Evolutionary conservation across 352 stramenopile genomes (phyloP), one percentile per base, ranked within the genome.

Genomic region (Pythium plurisporium): DNA sequence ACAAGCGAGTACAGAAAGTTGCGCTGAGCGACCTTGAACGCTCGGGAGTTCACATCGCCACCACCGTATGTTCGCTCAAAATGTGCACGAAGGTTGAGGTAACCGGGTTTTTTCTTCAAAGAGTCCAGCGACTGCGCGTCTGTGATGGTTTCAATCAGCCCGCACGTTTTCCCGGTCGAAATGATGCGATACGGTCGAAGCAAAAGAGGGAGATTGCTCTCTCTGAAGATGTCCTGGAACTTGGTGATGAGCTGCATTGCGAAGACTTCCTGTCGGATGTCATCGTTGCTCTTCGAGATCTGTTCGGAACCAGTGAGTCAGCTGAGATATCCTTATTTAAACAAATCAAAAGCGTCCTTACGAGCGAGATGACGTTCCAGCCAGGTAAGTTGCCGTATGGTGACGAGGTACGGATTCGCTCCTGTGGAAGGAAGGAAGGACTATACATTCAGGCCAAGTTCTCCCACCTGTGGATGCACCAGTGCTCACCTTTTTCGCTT

Each of bases 241-340:
- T 97, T 84, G 44, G 71, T 73, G 59, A 99, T 98, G 1, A 99
- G 70, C 67, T 99, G 95, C 75, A 98, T 91, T 1, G 96, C 93
- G 57, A 99, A 96, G 26, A 97, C 89, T 70, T 99, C 96, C 67
- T 99, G 97, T 19, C 96, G 79, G 27, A 99, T 71, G 64, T 99
- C 96, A 64, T 99, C 97, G 59, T 99, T 98, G 42, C 89, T 98
- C 76, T 99, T 99, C n/a, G n/a, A n/a, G n/a, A n/a, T n/a, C n/a
- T n/a, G n/a, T n/a, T n/a, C n/a, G n/a, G n/a, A n/a, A n/a, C n/a
- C n/a, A n/a, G n/a, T n/a, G n/a, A n/a, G n/a, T n/a, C n/a, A n/a
- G n/a, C n/a, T n/a, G n/a, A n/a, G n/a, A n/a, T n/a, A n/a, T n/a
- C n/a, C n/a, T n/a, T n/a, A n/a, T n/a, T n/a, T n/a, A n/a, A n/a